Evolutionary conservation across 805 yeast species (phyloP), one percentile per base, ranked within the genome.

Genomic region (Candida namnaoensis): DNA sequence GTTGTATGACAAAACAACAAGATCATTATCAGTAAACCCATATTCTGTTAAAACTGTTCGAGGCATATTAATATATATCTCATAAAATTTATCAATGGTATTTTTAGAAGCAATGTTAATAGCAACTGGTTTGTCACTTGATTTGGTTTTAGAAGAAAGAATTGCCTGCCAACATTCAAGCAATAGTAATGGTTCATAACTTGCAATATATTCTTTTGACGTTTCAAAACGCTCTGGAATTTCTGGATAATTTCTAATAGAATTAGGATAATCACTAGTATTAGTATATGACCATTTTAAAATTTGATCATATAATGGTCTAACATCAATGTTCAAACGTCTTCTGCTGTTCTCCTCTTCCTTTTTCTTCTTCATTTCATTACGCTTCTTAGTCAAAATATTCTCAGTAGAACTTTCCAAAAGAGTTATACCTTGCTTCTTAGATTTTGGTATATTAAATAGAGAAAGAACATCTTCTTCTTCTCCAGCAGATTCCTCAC

Each of bases 111-210:
- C 97, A 15, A 90, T 66, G 3, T 76, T 65, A 3, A 90, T 51
- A 28, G 71, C 72, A 56, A 90, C 82, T 1, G 95, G 88, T 5
- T 52, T 61, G 32, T 55, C 54, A 9, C 73, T 74, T 13, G 66
- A 64, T 14, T 84, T 76, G 39, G 76, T 77, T 47, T 83, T 79
- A 0, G 93, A 78, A 5, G 86, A 71, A 48, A 79, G 82, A 26
- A 93, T 74, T 0, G 87, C 83, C 54, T 90, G 95, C 97, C 98
- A 95, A 47, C 95, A 85, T 62, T 93, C 99, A 35, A 91, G 62
- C 56, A 90, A 63, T 36, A 93, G 64, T 36, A 93, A 67, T 0
- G 99, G 99, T 49, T 81, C 85, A 59, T 87, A 82, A 1, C 75
- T 69, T 32, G 68, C 65, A 38, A 74, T 74, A 54, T 95, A 93